A percentile compares a stretch with the other conserved stretches of the same genome.
Evolutionary conservation across 1,139 yeast genomes (phyloP).

Genomic region (Magnusiomyces tetraspermus): DNA sequence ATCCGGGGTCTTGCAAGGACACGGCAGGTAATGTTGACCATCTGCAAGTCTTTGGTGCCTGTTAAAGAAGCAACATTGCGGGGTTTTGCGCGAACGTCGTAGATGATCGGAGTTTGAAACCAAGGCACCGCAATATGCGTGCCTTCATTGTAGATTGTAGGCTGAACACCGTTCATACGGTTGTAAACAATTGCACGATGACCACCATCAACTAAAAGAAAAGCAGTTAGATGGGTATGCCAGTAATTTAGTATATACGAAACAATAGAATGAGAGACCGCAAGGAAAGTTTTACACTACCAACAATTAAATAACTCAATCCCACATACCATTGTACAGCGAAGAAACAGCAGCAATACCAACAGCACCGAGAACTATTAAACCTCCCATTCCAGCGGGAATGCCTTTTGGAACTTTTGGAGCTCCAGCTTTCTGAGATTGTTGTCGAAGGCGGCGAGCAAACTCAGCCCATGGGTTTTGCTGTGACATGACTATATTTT

Average conservation of each 20-base stretch:
- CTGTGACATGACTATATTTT: slow-evolving; percentile 4
- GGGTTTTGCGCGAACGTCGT: slow-evolving; percentile 95
- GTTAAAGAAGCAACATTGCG: slow-evolving; percentile 95
- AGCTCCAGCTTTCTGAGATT: slow-evolving; percentile 47
- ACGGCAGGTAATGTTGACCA: slow-evolving; percentile 98
- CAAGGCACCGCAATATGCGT: slow-evolving; percentile 92
- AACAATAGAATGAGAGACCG: too few relatives aligned
- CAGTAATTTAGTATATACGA: not conserved
- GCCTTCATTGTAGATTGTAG: slow-evolving; percentile 85
- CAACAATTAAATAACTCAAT: too few relatives aligned
- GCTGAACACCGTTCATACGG: slow-evolving; percentile 76
- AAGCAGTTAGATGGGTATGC: not conserved
- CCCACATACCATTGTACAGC: slow-evolving; percentile 47
- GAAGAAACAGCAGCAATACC: slow-evolving; percentile 61
- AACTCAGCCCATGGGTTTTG: slow-evolving; percentile 47
- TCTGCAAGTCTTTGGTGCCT: slow-evolving; percentile 96
- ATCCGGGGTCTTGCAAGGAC: slow-evolving; percentile 87
- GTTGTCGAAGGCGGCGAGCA: slow-evolving; percentile 56
- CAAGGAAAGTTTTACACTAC: too few relatives aligned
- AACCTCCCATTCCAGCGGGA: slow-evolving; percentile 68
- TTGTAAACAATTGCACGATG: slow-evolving; percentile 94
- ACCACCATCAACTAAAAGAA: slow-evolving; percentile 78
- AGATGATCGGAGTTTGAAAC: slow-evolving; percentile 86
- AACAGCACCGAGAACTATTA: slow-evolving; percentile 64
- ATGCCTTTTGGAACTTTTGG: slow-evolving; percentile 33